Conservation (phyloP, 139 green algal species). For the Chlamydomonas asymmetrica region DNA sequence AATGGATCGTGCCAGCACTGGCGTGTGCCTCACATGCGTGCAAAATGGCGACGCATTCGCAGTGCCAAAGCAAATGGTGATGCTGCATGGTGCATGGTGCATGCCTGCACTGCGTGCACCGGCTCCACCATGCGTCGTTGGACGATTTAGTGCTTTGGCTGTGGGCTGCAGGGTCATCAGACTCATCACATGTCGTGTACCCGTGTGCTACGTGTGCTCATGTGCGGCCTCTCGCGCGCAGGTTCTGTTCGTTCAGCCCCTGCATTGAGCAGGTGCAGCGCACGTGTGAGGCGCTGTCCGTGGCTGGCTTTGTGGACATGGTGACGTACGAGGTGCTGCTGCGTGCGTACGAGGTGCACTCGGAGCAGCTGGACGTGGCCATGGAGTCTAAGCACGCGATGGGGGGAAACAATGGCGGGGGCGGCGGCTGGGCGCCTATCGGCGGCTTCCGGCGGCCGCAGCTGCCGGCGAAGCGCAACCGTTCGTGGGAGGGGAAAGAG, state of each 20-base stretch:
- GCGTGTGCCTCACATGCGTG: background rate
- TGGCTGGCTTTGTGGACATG: conserved; percentile 68
- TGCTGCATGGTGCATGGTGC: too few species aligned
- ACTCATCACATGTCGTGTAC: too few species aligned
- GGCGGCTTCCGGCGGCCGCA: background rate
- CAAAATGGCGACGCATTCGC: too few species aligned
- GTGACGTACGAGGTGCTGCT: conserved; percentile 84
- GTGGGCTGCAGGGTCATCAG: too few species aligned
- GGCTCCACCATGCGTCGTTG: too few species aligned
- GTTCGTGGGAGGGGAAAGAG: conserved; percentile 3
- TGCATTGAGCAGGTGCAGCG: conserved; percentile 98
- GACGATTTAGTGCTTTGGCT: too few species aligned
- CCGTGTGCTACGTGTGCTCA: too few species aligned
- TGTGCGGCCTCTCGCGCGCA: too few species aligned
- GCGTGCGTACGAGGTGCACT: conserved; percentile 74
- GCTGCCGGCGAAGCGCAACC: background rate
- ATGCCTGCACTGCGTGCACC: too few species aligned
- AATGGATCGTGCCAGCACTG: background rate
- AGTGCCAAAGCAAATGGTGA: too few species aligned
- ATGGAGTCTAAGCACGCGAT: background rate
- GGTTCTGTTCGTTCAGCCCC: conserved; percentile 94
- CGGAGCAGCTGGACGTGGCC: background rate
- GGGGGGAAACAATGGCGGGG: background rate
- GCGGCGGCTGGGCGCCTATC: background rate
- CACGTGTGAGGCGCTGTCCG: conserved; percentile 69